A percentile compares a stretch with the other conserved stretches of the same genome.
These are phyloP conservation scores for Plectranthus barbatus DNA, from an alignment of 257 asterid genomes.

Conservation along the genomic window DNA sequence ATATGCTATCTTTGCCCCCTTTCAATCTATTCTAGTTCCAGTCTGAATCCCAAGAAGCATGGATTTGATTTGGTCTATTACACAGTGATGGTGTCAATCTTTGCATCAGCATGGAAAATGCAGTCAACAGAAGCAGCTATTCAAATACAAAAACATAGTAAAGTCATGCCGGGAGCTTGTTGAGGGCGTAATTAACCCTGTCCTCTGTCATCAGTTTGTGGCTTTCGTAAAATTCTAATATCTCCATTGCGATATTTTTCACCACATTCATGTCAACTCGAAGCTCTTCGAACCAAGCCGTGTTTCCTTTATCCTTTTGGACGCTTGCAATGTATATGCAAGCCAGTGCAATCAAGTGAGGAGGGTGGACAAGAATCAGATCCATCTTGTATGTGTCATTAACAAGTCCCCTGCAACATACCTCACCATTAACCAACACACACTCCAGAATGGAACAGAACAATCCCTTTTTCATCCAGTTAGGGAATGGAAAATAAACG, in stretches of 20 bases:
- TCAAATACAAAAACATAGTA: too few relatives aligned
- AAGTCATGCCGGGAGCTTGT: conserved; percentile 46
- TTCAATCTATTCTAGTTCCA: too few relatives aligned
- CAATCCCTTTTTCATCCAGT: too few relatives aligned
- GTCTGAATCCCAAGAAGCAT: too few relatives aligned
- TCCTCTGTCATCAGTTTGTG: conserved; percentile 73
- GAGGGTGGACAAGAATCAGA: conserved; percentile 81
- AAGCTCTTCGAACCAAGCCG: conserved; percentile 99
- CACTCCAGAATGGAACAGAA: too few relatives aligned
- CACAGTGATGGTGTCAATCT: too few relatives aligned
- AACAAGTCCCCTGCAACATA: conserved; percentile 64
- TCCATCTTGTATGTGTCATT: conserved; percentile 97
- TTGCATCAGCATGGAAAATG: too few relatives aligned
- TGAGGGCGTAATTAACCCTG: conserved; percentile 54
- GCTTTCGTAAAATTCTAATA: conserved; percentile 75
- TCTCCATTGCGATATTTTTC: conserved; percentile 89
- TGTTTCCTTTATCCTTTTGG: conserved; percentile 78
- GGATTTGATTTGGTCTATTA: too few relatives aligned
- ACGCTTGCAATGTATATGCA: conserved; percentile 84
- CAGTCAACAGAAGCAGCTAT: too few relatives aligned
- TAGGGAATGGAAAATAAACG: not conserved
- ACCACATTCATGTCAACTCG: conserved; percentile 94
- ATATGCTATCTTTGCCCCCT: too few relatives aligned
- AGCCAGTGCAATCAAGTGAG: conserved; percentile 81
- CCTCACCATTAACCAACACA: not conserved